Evolutionary conservation across 768 basidiomycete species (phyloP), one percentile per base, ranked within the genome.

Genomic region (Peribolospora kevripleyi): DNA sequence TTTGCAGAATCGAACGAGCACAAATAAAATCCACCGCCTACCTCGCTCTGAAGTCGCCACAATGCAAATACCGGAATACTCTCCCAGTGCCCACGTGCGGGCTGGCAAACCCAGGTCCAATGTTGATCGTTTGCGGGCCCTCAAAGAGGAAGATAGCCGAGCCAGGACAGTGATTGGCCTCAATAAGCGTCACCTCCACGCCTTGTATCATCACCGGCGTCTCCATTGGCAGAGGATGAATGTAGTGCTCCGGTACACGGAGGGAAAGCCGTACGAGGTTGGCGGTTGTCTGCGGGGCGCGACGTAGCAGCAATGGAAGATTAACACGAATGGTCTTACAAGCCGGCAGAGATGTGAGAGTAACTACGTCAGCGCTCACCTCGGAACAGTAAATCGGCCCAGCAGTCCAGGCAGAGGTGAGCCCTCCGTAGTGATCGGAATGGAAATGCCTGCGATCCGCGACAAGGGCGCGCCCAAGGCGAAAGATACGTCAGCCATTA

Each of bases 361-460:
- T 25, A 25, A 25, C 25, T 25, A 25, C 25, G 25, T 25, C 25
- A 25, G 25, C 57, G 48, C 57, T 53, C 46, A 73, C 74, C 66
- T 43, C 56, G 3, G 91, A 97, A 67, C 90, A 97, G 69, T 98
- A 98, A 39, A 98, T 93, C 0, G 84, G 86, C 0, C 93, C 91
- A 56, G 74, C 76, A 57, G 77, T 79, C 93, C 93, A 98, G 46
- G 0, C 84, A 81, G 2, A 98, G 72, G 61, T 83, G 90, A 0
- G 93, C 14, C 37, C 5, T 10, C 8, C 93, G 64, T 93, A 95
- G 62, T 91, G 88, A 66, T 95, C 87, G 3, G 87, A 91, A 67
- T 98, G 93, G 0, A 91, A 91, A 64, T 97, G 91, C 7, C 87
- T 91, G 56, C 60, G 7, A 48, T 40, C 25, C 40, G 10, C 6